Evolutionary conservation across 257 asterid genomes (phyloP).

Genomic region (Nicotiana attenuata): DNA sequence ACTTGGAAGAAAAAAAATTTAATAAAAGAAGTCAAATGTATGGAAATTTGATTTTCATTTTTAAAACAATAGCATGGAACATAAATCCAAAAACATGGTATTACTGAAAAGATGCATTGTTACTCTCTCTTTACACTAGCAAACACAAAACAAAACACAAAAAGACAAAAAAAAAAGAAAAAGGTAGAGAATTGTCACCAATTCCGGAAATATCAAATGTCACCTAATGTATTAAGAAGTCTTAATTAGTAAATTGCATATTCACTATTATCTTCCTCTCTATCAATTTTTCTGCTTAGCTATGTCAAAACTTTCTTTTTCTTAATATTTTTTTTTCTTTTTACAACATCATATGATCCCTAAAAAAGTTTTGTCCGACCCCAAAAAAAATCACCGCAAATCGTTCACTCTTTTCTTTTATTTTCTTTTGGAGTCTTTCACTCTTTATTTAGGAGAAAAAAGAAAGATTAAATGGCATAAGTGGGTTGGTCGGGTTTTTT

Average conservation of each 20-base stretch:
- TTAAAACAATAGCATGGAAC: not conserved
- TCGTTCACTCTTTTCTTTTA: not conserved
- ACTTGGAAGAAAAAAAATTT: not conserved
- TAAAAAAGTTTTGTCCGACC: no score
- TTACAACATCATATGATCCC: no score
- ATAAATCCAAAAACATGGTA: conserved; percentile 2
- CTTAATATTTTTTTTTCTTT: not conserved
- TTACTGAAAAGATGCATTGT: not conserved
- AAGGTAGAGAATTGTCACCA: not conserved
- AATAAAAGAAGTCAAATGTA: not conserved
- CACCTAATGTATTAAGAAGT: not conserved
- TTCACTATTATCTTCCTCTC: not conserved
- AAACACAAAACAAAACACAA: not conserved
- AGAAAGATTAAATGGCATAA: not conserved
- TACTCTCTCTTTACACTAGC: not conserved
- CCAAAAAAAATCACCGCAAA: not conserved
- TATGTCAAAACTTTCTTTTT: not conserved
- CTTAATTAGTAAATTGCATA: not conserved
- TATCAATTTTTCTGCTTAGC: not conserved
- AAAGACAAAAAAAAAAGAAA: not conserved
- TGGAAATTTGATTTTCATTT: conserved; percentile 1
- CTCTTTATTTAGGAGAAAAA: not conserved
- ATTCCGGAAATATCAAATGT: not conserved
- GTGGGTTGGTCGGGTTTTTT: conserved; percentile 9
- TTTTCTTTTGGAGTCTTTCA: not conserved